These are phyloP conservation scores for Trichosporon inkin DNA, from an alignment of 1,284 basidiomycete genomes.

Conservation along the genomic window DNA sequence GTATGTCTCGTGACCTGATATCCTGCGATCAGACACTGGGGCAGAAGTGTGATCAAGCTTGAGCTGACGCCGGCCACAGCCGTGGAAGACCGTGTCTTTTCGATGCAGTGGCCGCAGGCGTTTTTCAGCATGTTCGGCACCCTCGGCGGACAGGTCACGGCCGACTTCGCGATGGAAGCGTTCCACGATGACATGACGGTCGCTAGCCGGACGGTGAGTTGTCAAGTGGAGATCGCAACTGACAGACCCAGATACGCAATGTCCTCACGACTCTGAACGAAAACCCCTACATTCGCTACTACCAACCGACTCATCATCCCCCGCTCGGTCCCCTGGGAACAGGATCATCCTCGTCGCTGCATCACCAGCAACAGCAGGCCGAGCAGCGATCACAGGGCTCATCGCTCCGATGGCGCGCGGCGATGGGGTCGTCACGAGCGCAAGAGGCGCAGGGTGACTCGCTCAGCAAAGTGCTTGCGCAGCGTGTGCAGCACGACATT, in stretches of 20 bases:
- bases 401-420: constrained; percentile 45
- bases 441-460: constrained; percentile 55
- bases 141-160: constrained; percentile 63
- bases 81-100: constrained; percentile 77
- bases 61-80: constrained; percentile 53
- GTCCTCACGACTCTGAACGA: constrained; percentile 88
- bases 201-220: constrained; percentile 50
- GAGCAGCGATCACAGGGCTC: constrained; percentile 14
- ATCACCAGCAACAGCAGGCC: constrained; percentile 55
- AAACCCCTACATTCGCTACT: constrained; percentile 91
- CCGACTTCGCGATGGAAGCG: constrained; percentile 60
- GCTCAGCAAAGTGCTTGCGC: constrained; percentile 71
- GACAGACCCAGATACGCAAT: constrained; percentile 67
- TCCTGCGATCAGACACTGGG: neutral
- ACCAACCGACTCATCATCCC: constrained; percentile 73
- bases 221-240: constrained; percentile 9
- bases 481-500: constrained; percentile 71
- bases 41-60: no score
- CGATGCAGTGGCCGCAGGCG: constrained; percentile 65
- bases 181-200: constrained; percentile 80
- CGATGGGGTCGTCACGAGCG: constrained; percentile 30
- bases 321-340: constrained; percentile 76
- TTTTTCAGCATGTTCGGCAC: constrained; percentile 86
- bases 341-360: neutral
- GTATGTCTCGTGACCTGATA: constrained; percentile 52